Conservation (phyloP, 164 flowering plant genomes). For the Taxillus chinensis region DNA sequence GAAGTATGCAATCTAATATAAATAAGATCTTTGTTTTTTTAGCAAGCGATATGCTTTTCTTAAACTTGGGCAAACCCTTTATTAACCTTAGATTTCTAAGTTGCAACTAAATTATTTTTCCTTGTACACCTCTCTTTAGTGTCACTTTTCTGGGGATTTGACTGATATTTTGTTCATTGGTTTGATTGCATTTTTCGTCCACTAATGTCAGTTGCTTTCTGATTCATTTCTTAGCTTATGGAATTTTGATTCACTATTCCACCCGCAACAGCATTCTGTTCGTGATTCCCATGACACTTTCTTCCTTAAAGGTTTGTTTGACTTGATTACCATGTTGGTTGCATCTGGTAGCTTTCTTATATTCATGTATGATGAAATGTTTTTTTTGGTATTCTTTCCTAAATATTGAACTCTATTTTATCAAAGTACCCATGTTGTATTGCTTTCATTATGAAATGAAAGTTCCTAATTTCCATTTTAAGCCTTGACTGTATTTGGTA, state of each 20-base stretch:
- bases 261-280: constrained; percentile 99
- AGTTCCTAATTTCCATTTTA: too few relatives aligned
- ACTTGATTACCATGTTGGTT: neutral
- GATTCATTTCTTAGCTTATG: constrained; percentile 55
- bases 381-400: too few relatives aligned
- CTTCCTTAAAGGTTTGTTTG: constrained; percentile 55
- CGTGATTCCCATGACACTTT: constrained; percentile 99
- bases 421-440: too few relatives aligned
- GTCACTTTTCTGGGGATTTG: neutral
- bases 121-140: neutral
- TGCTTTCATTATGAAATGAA: too few relatives aligned
- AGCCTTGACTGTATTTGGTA: too few relatives aligned
- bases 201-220: constrained; percentile 3
- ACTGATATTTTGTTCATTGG: neutral
- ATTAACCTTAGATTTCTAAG: too few relatives aligned
- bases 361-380: too few relatives aligned
- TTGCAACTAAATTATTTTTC: too few relatives aligned
- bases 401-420: too few relatives aligned
- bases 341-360: constrained; percentile 9
- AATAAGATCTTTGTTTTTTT: too few relatives aligned
- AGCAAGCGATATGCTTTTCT: neutral
- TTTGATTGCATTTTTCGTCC: neutral
- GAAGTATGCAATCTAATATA: too few relatives aligned
- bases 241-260: constrained; percentile 95
- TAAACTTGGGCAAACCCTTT: neutral